Base-by-base conservation (phyloP, 129 eudicot genomes). In the Apium graveolens region DNA sequence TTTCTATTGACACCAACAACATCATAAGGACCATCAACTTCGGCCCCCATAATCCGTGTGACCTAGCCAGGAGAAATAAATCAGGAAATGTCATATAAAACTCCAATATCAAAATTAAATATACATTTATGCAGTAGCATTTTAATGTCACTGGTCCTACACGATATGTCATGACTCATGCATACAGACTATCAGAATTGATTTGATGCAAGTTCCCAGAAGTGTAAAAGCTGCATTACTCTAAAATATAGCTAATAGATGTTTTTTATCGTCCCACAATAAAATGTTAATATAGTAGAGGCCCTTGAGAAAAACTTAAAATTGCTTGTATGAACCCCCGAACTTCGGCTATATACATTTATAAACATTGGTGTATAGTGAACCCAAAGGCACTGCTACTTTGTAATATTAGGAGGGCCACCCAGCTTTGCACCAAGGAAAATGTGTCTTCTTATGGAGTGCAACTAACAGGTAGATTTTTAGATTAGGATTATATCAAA, bases 11-110 rank as follows among this genome's bases (percentile, higher is more conserved):
- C 96, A 57, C 99, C 99, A 46, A 95, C 86, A 73, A 95, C 78
- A 78, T 95, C 99, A 74, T 95, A 95, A 38, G 94, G 95, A 62
- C 86, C 90, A 78, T 87, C 96, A 69, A 69, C 85, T 77, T 92
- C 97, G 60, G 90, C 94, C 75, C 83, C 92, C 88, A 95, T 92
- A 82, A 95, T 90, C 82, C 99, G 86, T 29, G 99, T 87, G 71
- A 95, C 85, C 98, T 94, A 84, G 79, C 71, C 46, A 86, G 20
- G 26, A 78, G 87, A 29, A 49, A 49, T 75, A 80, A 42, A 48
- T 16, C 51, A 76, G 70, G 18, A 77, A 34, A 10, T 73, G 3
- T 78, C 75, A 66, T 42, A 26, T 62, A 14, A 38, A 63, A 16
- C 44, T n/a, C 16, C 26, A 26, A 39, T 11, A 68, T 18, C n/a